Conservation (phyloP, 2,329 filamentous ascomycete genomes). For the Penicillium digitatum region DNA sequence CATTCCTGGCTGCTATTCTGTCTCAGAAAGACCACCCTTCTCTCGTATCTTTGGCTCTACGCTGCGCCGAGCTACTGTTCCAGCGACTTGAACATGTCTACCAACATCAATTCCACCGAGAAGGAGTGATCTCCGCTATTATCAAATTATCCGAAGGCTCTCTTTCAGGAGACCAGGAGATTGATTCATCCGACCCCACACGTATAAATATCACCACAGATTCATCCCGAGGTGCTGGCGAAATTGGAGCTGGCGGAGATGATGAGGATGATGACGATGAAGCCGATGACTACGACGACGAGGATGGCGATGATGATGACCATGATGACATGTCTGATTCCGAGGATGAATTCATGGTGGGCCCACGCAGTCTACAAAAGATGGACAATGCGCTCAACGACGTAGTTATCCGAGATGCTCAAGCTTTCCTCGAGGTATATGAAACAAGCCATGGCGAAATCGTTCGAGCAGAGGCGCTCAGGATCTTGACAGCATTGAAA, state of each 20-base stretch:
- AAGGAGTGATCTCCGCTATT: constrained; percentile 92
- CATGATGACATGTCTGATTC: constrained; percentile 59
- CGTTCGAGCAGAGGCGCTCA: constrained; percentile 73
- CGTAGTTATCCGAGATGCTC: constrained; percentile 70
- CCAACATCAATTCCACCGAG: constrained; percentile 92
- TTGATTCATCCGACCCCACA: neutral
- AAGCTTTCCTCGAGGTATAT: constrained; percentile 77
- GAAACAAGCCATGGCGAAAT: constrained; percentile 70
- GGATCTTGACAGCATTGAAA: constrained; percentile 71
- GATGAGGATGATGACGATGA: constrained; percentile 48
- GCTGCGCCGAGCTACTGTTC: constrained; percentile 83
- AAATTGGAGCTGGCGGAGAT: constrained; percentile 26
- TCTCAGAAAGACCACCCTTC: constrained; percentile 91
- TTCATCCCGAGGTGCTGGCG: constrained; percentile 15
- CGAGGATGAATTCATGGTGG: constrained; percentile 58
- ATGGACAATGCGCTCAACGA: constrained; percentile 58
- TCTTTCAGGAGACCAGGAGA: constrained; percentile 27
- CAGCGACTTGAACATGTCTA: constrained; percentile 83
- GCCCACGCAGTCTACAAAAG: constrained; percentile 37
- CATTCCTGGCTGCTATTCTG: constrained; percentile 88
- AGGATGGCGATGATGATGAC: constrained; percentile 51
- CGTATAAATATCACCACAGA: constrained; percentile 8
- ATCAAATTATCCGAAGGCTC: constrained; percentile 63
- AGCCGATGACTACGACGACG: constrained; percentile 52
- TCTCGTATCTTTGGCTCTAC: constrained; percentile 79